A percentile compares a stretch with the other conserved stretches of the same genome.
These are phyloP conservation scores for Trypanosoma lewisi DNA, from an alignment of 208 protist genomes.

Conservation along the genomic window DNA sequence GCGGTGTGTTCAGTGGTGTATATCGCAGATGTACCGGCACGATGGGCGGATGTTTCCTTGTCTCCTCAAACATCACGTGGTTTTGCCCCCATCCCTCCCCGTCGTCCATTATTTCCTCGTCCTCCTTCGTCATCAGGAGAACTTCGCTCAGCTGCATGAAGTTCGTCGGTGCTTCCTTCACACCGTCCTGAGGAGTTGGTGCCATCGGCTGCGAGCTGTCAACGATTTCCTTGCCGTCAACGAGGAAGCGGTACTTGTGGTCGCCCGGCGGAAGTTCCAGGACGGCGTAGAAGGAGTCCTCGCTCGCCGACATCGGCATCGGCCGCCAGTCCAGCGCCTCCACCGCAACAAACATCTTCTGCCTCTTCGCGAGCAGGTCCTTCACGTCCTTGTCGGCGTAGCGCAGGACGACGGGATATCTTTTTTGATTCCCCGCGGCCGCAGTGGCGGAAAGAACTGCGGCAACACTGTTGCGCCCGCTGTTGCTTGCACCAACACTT, in stretches of 20 bases:
- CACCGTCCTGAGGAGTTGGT: slow-evolving; percentile 12
- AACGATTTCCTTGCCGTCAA: slow-evolving; percentile 66
- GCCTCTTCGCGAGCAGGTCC: slow-evolving; percentile 39
- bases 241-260: slow-evolving; percentile 82
- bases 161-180: slow-evolving; percentile 40
- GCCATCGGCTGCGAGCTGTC: slow-evolving; percentile 74
- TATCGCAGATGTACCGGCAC: slow-evolving; percentile 89
- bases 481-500: no score
- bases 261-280: slow-evolving; percentile 70
- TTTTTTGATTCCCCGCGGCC: background rate
- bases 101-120: slow-evolving; percentile 83
- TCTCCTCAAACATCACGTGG: slow-evolving; percentile 78
- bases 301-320: slow-evolving; percentile 78
- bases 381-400: slow-evolving; percentile 69
- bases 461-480: no score
- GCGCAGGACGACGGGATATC: slow-evolving; percentile 75
- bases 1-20: slow-evolving; percentile 90
- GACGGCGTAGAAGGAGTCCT: slow-evolving; percentile 84
- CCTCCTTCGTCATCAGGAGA: slow-evolving; percentile 65
- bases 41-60: slow-evolving; percentile 86
- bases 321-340: slow-evolving; percentile 70
- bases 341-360: slow-evolving; percentile 54
- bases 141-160: slow-evolving; percentile 69
- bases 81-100: slow-evolving; percentile 81
- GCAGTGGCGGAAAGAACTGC: background rate